Percentiles rank a stretch among this genome's conserved stretches.
phyloP scores from a whole-genome alignment of 805 yeast species.

The Starmerella lactis-condensi region DNA sequence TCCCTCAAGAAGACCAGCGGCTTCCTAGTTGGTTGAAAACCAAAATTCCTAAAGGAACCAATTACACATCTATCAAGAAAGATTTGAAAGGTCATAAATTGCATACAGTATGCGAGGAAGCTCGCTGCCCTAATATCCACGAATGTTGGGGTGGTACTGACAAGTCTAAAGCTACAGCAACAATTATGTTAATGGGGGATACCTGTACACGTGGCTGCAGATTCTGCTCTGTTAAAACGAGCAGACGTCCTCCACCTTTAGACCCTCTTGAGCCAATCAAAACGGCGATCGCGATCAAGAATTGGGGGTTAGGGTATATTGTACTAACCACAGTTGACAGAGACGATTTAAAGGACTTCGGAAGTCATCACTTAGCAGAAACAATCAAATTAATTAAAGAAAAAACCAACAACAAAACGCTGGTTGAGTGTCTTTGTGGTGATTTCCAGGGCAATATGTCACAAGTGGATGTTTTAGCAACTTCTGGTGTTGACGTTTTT shows the following conservation, averaged over 20 bases:
- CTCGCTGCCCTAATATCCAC: constrained; percentile 97
- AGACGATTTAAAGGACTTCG: constrained; percentile 87
- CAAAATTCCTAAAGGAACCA: constrained; percentile 88
- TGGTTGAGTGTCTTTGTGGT: constrained; percentile 87
- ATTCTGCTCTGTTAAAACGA: constrained; percentile 91
- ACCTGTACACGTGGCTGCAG: constrained; percentile 99
- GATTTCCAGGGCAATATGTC: constrained; percentile 84
- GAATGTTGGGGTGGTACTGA: constrained; percentile 98
- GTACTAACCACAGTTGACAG: constrained; percentile 95
- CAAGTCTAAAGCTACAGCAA: constrained; percentile 83
- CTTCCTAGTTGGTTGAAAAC: constrained; percentile 89
- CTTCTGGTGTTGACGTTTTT: constrained; percentile 80
- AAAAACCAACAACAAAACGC: constrained; percentile 67
- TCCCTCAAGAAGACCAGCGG: constrained; percentile 28
- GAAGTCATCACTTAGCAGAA: constrained; percentile 73
- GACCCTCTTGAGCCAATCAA: constrained; percentile 96
- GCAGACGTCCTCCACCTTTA: constrained; percentile 65
- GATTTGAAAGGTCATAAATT: constrained; percentile 78
- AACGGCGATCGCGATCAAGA: constrained; percentile 88
- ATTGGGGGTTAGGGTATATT: constrained; percentile 97
- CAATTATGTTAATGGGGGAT: constrained; percentile 95
- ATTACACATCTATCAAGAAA: constrained; percentile 57
- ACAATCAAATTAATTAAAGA: constrained; percentile 70
- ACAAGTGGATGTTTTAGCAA: constrained; percentile 62
- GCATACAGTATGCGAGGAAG: constrained; percentile 96